Percentiles rank a stretch among this genome's conserved stretches.
These are phyloP conservation scores for Coelastrella sp. DNA, from an alignment of 139 green algal genomes.

Conservation along the genomic window DNA sequence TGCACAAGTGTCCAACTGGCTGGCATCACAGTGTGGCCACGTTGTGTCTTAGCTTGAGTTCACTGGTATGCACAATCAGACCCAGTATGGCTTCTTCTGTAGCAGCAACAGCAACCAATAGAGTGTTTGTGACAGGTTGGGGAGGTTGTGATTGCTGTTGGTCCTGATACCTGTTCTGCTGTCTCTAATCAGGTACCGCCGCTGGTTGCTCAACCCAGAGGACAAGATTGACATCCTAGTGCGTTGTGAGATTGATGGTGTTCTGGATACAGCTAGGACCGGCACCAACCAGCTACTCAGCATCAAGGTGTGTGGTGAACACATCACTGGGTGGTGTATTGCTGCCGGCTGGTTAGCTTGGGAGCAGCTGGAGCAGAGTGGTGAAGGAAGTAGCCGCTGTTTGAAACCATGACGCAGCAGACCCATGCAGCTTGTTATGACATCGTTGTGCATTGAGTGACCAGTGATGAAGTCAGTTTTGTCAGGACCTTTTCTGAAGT, in stretches of 20 bases:
- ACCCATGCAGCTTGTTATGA: too few relatives aligned
- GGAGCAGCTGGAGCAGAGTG: background rate
- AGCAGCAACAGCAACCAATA: background rate
- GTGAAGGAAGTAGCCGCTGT: too few relatives aligned
- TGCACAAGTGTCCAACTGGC: too few relatives aligned
- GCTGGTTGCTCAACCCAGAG: constrained; percentile 40
- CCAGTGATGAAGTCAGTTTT: too few relatives aligned
- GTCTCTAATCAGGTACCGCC: constrained; percentile 49
- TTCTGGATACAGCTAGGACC: constrained; percentile 57
- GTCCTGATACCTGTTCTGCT: too few relatives aligned
- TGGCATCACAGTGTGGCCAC: too few relatives aligned
- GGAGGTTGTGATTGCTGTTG: too few relatives aligned
- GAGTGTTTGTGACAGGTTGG: background rate
- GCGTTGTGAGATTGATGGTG: constrained; percentile 93
- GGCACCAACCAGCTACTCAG: constrained; percentile 78
- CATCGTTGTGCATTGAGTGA: too few relatives aligned
- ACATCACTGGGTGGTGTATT: background rate
- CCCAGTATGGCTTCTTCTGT: background rate
- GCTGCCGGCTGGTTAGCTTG: background rate
- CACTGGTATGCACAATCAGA: background rate
- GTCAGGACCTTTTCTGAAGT: too few relatives aligned
- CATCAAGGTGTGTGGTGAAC: constrained; percentile 71
- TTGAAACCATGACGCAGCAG: too few relatives aligned
- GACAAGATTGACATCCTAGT: constrained; percentile 60
- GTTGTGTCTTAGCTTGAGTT: too few relatives aligned